These are phyloP conservation scores for Uromyces viciae-fabae DNA, from an alignment of 1,284 basidiomycete species.

Conservation along the genomic window DNA sequence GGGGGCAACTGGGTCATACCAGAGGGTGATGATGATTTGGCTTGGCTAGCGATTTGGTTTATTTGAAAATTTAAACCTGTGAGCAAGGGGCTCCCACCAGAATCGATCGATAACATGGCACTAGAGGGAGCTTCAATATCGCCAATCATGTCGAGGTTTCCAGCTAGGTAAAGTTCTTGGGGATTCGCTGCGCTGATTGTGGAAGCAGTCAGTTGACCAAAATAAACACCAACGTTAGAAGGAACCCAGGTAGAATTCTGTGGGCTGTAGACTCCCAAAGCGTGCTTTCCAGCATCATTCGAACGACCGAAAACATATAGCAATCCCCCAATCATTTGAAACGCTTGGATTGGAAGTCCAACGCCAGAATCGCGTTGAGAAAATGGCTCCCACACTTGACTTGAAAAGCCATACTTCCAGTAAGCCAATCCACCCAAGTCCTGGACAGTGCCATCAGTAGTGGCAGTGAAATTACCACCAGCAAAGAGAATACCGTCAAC, in stretches of 20 bases:
- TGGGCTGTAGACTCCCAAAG: constrained; percentile 21
- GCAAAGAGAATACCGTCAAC: constrained; percentile 13
- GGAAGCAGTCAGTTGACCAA: constrained; percentile 30
- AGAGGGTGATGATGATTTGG: neutral
- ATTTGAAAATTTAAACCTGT: constrained; percentile 30
- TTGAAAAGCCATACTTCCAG: constrained; percentile 36
- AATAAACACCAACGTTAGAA: constrained; percentile 16
- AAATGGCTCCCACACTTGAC: constrained; percentile 23
- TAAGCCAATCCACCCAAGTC: constrained; percentile 26
- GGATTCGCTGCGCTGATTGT: neutral
- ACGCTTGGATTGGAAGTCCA: neutral
- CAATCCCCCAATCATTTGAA: neutral
- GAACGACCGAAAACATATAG: constrained; percentile 32
- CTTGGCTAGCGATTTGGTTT: constrained; percentile 26
- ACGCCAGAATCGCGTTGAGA: constrained; percentile 4
- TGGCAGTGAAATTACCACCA: constrained; percentile 31
- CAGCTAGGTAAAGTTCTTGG: constrained; percentile 27
- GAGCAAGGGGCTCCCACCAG: neutral
- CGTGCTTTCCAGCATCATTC: neutral
- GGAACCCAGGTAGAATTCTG: constrained; percentile 4
- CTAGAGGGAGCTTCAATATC: constrained; percentile 11
- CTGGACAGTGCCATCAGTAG: constrained; percentile 17
- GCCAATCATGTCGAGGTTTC: constrained; percentile 21
- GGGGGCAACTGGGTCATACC: neutral
- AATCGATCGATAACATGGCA: constrained; percentile 14